Conservation (phyloP, 331 rosid genomes). For the Spiraea crenata region DNA sequence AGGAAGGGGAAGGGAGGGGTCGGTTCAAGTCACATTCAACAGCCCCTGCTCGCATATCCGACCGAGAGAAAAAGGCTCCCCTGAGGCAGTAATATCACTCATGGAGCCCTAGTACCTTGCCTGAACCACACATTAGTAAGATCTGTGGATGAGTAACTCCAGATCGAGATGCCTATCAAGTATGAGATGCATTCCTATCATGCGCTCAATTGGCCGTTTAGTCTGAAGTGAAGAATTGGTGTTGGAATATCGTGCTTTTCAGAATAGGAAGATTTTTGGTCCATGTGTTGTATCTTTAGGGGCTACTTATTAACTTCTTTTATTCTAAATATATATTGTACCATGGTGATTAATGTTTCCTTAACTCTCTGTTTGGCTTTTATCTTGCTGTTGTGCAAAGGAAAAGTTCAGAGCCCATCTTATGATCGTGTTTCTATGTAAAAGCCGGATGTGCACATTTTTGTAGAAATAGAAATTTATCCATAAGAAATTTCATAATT, state of each 20-base stretch:
- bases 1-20: slow-evolving; percentile 90
- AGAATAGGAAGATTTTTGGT: slow-evolving; percentile 12
- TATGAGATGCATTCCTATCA: not conserved
- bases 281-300: slow-evolving; percentile 24
- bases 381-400: not conserved
- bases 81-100: slow-evolving; percentile 49
- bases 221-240: slow-evolving; percentile 8
- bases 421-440: not conserved
- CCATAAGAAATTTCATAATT: not conserved
- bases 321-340: not conserved
- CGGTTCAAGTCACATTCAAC: slow-evolving; percentile 92
- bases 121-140: slow-evolving; percentile 21
- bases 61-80: slow-evolving; percentile 99
- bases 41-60: slow-evolving; percentile 89
- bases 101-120: slow-evolving; percentile 15
- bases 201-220: not conserved
- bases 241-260: not conserved
- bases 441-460: not conserved
- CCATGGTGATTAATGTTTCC: not conserved
- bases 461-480: not conserved
- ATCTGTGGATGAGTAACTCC: not conserved
- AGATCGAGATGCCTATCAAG: not conserved
- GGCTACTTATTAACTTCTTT: not conserved
- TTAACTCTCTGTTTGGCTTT: not conserved
- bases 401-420: not conserved